Percentiles rank a stretch among this genome's conserved stretches.
phyloP scores from a whole-genome alignment of 2,329 filamentous ascomycete species.

The Talaromyces sp. region DNA sequence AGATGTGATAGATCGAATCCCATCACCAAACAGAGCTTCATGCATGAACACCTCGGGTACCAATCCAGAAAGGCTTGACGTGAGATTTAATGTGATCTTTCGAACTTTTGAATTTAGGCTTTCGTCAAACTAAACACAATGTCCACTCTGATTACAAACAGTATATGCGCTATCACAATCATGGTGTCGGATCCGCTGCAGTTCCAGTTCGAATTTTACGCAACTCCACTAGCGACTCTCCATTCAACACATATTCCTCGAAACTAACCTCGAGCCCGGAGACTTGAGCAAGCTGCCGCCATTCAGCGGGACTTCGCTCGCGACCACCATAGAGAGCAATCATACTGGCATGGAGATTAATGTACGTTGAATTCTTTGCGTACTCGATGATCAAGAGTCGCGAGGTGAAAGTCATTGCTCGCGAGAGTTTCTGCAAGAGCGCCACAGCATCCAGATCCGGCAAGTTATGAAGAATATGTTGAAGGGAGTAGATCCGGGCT shows the following conservation, averaged over 20 bases:
- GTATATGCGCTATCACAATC: background rate
- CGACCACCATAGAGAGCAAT: conserved; percentile 39
- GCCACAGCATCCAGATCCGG: conserved; percentile 39
- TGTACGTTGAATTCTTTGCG: conserved; percentile 39
- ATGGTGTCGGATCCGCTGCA: background rate
- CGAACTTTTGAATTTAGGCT: no score
- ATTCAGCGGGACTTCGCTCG: conserved; percentile 38
- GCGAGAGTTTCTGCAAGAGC: conserved; percentile 40
- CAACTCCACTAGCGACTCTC: conserved; percentile 43
- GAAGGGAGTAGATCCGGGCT: conserved; percentile 37
- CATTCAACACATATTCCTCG: conserved; percentile 36
- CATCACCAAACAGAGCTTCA: background rate
- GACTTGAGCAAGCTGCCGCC: conserved; percentile 37
- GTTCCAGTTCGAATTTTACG: conserved; percentile 5
- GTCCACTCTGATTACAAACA: no score
- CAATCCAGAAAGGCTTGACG: no score
- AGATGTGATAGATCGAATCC: background rate
- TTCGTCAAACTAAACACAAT: no score
- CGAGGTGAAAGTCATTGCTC: conserved; percentile 38
- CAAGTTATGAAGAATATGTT: conserved; percentile 43
- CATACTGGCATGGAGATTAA: conserved; percentile 42
- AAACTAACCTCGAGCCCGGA: conserved; percentile 39
- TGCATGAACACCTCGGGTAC: no score
- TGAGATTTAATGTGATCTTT: no score
- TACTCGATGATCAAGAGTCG: conserved; percentile 41